Base-by-base conservation (phyloP, 352 stramenopile species). In the Phytophthora lateralis region DNA sequence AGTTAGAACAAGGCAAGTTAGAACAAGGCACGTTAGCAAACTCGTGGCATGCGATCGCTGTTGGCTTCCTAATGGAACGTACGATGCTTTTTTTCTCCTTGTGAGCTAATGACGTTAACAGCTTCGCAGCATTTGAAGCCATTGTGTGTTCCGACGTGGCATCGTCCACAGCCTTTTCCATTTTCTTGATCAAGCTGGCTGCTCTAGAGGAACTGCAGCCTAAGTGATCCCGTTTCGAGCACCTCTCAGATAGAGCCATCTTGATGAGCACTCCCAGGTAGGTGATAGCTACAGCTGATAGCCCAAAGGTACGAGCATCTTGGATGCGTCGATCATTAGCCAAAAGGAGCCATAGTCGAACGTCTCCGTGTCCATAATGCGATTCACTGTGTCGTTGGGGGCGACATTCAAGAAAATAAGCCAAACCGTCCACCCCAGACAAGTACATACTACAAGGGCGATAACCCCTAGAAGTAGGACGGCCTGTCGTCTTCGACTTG, bases 321-420 rank as follows among this genome's bases (percentile, higher is more conserved):
- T 27, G 2, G 42, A 39, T 20, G 44, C 38, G 12, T 71, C 46
- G 1, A 66, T 46, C 5, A 71, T 39, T 6, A 65, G 27, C 68
- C 68, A 73, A 21, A 77, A 74, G 0, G 51, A 49, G 0, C 69
- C 69, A 17, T 60, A 39, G 10, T 77, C 69, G 32, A 74, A 67
- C 14, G 12, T 38, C 24, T 50, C 17, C 9, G 65, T 78, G 24
- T 65, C 34, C 66, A 69, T 75, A 39, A 73, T 24, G 11, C 21
- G 38, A 29, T 75, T 70, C 3, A 69, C 61, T 1, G 54, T 67
- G 0, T 50, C 51, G 4, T 69, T 73, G 0, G 65, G 70, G 1
- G 35, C 52, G 14, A 73, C 15, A 20, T 60, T 77, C 8, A 78
- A 41, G 3, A 51, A 20, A 3, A 71, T 44, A 1, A 74, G 30